A percentile compares a stretch with the other conserved stretches of the same genome.
Conservation (phyloP, 2,329 filamentous ascomycete genomes). For the Thermoascus crustaceus region DNA sequence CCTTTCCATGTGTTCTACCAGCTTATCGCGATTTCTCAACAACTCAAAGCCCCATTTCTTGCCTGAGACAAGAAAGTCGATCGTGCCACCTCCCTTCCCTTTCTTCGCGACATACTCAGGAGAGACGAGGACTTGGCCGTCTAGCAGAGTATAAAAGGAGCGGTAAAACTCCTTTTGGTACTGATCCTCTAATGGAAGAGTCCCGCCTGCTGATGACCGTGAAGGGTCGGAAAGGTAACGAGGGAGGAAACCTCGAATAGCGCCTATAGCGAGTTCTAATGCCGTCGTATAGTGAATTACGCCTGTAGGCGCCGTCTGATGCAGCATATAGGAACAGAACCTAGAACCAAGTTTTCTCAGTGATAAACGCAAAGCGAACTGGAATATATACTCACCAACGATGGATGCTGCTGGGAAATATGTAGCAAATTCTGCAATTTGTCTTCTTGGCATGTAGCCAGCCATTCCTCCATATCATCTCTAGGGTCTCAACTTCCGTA, state of each 20-base stretch:
- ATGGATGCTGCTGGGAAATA: background rate
- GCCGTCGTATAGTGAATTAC: background rate
- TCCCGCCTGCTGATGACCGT: background rate
- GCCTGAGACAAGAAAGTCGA: background rate
- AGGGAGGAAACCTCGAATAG: background rate
- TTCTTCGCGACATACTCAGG: slow-evolving; percentile 1
- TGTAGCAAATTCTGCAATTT: too few species aligned
- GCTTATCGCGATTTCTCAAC: background rate
- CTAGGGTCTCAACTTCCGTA: too few species aligned
- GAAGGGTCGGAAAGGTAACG: background rate
- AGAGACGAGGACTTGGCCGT: background rate
- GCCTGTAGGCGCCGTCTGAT: background rate
- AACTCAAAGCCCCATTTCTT: slow-evolving; percentile 1
- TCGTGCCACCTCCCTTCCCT: background rate
- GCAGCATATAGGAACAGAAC: background rate
- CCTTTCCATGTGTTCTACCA: background rate
- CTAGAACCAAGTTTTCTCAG: slow-evolving; percentile 1
- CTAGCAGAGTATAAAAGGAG: background rate
- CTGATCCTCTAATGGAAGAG: background rate
- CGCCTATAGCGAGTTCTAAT: background rate
- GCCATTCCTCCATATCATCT: too few species aligned
- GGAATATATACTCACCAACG: slow-evolving; percentile 1
- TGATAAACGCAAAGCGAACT: slow-evolving; percentile 4
- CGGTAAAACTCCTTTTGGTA: slow-evolving; percentile 1
- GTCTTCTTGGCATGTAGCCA: too few species aligned